Evolutionary conservation across 345 rosid species (phyloP).

Genomic region (Turnera subulata): DNA sequence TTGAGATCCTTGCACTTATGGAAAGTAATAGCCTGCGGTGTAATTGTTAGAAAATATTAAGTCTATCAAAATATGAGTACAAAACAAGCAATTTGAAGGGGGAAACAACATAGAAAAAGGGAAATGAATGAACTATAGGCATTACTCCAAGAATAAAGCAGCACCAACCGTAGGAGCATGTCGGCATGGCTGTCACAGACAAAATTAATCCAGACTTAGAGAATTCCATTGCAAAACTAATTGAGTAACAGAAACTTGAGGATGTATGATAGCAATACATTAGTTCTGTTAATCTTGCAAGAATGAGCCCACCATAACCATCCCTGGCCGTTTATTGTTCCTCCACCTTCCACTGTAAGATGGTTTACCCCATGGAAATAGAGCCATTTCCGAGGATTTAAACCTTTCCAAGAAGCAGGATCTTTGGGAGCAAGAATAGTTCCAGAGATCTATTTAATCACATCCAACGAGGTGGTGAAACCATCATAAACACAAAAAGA

Average conservation of each 20-base stretch:
- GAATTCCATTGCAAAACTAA: constrained; percentile 5
- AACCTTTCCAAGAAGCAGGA: constrained; percentile 70
- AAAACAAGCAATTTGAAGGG: background rate
- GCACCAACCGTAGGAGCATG: constrained; percentile 87
- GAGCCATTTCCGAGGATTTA: constrained; percentile 69
- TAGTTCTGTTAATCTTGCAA: constrained; percentile 59
- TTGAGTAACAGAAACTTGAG: constrained; percentile 12
- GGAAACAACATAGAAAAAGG: background rate
- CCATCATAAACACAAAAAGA: constrained; percentile 5
- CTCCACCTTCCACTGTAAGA: constrained; percentile 72
- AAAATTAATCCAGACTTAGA: constrained; percentile 23
- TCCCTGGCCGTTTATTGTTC: constrained; percentile 81
- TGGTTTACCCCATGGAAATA: constrained; percentile 71
- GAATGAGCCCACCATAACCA: constrained; percentile 78
- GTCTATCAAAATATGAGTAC: constrained; percentile 1
- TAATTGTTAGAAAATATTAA: constrained; percentile 12
- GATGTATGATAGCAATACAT: constrained; percentile 31
- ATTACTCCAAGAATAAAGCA: constrained; percentile 11
- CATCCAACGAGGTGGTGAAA: background rate
- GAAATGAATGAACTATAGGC: constrained; percentile 19
- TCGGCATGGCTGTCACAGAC: constrained; percentile 69
- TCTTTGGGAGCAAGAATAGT: constrained; percentile 69
- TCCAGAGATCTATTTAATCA: constrained; percentile 59
- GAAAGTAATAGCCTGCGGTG: constrained; percentile 72
- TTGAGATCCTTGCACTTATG: constrained; percentile 77